These are phyloP conservation scores for Mycosphaerelloides madeirae DNA, from an alignment of 2,329 filamentous ascomycete genomes.

Conservation along the genomic window DNA sequence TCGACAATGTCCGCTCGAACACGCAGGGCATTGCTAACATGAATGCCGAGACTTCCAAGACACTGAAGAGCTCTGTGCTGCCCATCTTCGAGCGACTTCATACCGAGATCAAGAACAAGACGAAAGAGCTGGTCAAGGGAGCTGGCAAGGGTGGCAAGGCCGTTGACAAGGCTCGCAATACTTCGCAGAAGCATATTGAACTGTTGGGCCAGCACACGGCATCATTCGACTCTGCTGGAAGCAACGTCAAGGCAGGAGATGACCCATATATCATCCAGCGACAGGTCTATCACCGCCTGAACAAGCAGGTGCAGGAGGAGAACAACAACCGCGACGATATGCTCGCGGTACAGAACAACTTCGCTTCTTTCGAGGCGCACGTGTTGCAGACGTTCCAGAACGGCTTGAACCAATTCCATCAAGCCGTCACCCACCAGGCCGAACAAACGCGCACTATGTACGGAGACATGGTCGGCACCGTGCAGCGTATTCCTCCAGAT, in stretches of 20 bases:
- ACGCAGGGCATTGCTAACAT: constrained; percentile 86
- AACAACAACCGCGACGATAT: constrained; percentile 95
- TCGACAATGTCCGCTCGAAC: constrained; percentile 90
- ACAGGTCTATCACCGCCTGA: constrained; percentile 74
- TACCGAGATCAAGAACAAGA: constrained; percentile 94
- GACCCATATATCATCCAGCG: constrained; percentile 87
- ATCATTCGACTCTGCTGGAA: constrained; percentile 69
- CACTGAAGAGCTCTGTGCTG: constrained; percentile 76
- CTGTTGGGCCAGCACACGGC: constrained; percentile 82
- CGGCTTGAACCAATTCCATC: constrained; percentile 76
- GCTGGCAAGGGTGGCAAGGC: constrained; percentile 81
- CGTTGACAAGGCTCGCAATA: constrained; percentile 80
- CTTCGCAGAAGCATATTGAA: constrained; percentile 94
- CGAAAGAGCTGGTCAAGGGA: constrained; percentile 78
- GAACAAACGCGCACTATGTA: constrained; percentile 79
- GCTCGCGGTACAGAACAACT: constrained; percentile 84
- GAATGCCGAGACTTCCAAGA: constrained; percentile 87
- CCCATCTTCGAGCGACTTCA: constrained; percentile 87
- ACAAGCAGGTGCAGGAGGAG: constrained; percentile 88
- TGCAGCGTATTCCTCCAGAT: constrained; percentile 70
- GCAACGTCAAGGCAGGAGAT: constrained; percentile 63
- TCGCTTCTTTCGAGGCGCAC: constrained; percentile 81
- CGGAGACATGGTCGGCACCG: constrained; percentile 69
- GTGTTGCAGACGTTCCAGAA: constrained; percentile 77
- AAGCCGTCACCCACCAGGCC: constrained; percentile 72